phyloP scores from a whole-genome alignment of 345 rosid genomes.

The Hevea brasiliensis region DNA sequence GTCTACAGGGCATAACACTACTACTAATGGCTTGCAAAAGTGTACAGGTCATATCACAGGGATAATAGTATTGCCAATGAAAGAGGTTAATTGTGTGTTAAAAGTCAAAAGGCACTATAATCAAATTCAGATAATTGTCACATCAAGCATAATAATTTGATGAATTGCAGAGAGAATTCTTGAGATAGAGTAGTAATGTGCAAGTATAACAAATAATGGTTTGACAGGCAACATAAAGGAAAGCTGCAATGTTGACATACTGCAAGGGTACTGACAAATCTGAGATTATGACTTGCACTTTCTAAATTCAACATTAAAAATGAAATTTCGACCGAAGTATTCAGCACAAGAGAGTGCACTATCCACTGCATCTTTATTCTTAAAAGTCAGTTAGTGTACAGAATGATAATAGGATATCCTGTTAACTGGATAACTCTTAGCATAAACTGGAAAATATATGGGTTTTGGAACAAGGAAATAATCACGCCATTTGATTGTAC shows the following conservation, averaged over 20 bases:
- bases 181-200: not conserved
- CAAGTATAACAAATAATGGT: not conserved
- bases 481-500: not conserved
- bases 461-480: not conserved
- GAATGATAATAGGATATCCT: not conserved
- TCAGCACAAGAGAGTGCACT: not conserved
- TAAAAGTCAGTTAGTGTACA: not conserved
- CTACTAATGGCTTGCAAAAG: no score
- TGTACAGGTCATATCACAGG: no score
- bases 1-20: no score
- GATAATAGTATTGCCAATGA: no score
- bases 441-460: not conserved
- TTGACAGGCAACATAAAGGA: not conserved
- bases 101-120: no score
- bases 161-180: no score
- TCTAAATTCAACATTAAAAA: not conserved
- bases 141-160: no score
- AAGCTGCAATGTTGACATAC: not conserved
- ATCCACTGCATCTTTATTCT: not conserved
- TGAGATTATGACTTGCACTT: not conserved
- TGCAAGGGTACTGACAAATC: not conserved
- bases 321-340: not conserved
- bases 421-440: not conserved
- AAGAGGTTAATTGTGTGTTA: no score
- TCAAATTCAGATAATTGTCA: no score